These are phyloP conservation scores for Daldinia loculata DNA, from an alignment of 495 filamentous ascomycete species.

Conservation along the genomic window DNA sequence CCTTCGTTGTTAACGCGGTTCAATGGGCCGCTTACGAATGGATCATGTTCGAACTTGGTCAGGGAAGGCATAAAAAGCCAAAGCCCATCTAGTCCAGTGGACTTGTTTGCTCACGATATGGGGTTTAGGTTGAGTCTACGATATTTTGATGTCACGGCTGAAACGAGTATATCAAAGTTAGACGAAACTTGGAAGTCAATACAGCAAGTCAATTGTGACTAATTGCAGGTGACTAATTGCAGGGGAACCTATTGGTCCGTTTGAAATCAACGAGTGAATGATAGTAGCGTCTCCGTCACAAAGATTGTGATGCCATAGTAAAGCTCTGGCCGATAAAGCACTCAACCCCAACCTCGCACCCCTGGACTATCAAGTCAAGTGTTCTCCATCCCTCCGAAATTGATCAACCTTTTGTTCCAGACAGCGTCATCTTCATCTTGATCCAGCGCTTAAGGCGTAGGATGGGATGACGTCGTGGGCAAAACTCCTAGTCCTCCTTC, in stretches of 20 bases:
- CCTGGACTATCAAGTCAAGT: not conserved
- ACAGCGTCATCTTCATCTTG: not conserved
- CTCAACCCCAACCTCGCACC: not conserved
- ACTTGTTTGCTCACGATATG: not conserved
- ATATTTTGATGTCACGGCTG: not conserved
- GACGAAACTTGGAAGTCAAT: not conserved
- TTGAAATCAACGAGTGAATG: not conserved
- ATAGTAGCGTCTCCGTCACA: not conserved
- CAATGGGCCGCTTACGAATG: constrained; percentile 91
- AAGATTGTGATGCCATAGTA: not conserved
- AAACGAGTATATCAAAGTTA: not conserved
- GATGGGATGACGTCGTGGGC: not conserved
- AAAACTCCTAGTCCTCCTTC: not conserved
- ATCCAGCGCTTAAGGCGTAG: not conserved
- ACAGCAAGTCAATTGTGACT: not conserved
- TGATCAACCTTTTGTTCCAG: not conserved
- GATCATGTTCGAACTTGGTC: constrained; percentile 68
- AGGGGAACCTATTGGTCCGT: not conserved
- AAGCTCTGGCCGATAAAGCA: not conserved
- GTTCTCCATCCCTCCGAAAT: not conserved
- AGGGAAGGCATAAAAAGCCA: constrained; percentile 26
- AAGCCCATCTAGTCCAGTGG: constrained; percentile 17
- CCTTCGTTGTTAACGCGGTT: constrained; percentile 83
- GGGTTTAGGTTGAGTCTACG: not conserved
- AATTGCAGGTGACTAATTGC: not conserved